phyloP scores from a whole-genome alignment of 345 rosid species.

The thale cress (Arabidopsis thaliana) region DNA sequence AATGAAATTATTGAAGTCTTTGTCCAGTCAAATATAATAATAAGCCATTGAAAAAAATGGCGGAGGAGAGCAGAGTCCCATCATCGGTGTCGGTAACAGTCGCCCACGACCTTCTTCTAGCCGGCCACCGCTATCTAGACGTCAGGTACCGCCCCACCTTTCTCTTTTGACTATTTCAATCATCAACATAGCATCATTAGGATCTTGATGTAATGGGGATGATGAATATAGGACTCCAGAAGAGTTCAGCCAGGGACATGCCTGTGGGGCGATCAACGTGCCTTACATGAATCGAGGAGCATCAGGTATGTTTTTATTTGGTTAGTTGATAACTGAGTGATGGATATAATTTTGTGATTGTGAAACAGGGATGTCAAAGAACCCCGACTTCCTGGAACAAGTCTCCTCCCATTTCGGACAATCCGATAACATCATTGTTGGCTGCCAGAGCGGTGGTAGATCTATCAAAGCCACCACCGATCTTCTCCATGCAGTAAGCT shows the following conservation, averaged over 20 bases:
- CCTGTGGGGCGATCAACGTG: conserved; percentile 71
- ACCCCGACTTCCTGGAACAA: conserved; percentile 63
- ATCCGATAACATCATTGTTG: conserved; percentile 74
- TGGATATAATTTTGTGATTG: background rate
- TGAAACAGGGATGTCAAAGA: conserved; percentile 69
- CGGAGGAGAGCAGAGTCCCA: conserved; percentile 59
- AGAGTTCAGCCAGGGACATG: conserved; percentile 83
- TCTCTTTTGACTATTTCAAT: conserved; percentile 3
- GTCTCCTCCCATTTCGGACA: conserved; percentile 58
- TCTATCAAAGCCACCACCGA: conserved; percentile 76
- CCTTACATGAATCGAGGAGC: conserved; percentile 76
- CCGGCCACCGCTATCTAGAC: conserved; percentile 83
- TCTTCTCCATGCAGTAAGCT: conserved; percentile 70
- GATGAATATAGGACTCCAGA: conserved; percentile 56
- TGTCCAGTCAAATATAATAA: too few species aligned
- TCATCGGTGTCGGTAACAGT: conserved; percentile 79
- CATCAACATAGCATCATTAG: background rate
- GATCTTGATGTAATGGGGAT: background rate
- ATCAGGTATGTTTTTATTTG: conserved; percentile 52
- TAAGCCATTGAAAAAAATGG: conserved; percentile 17
- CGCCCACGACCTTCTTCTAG: conserved; percentile 84
- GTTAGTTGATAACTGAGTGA: background rate
- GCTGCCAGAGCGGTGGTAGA: conserved; percentile 76
- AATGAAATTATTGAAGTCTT: background rate
- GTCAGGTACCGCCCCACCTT: conserved; percentile 46